These are phyloP conservation scores for Candida argentea DNA, from an alignment of 805 yeast genomes.

Conservation along the genomic window DNA sequence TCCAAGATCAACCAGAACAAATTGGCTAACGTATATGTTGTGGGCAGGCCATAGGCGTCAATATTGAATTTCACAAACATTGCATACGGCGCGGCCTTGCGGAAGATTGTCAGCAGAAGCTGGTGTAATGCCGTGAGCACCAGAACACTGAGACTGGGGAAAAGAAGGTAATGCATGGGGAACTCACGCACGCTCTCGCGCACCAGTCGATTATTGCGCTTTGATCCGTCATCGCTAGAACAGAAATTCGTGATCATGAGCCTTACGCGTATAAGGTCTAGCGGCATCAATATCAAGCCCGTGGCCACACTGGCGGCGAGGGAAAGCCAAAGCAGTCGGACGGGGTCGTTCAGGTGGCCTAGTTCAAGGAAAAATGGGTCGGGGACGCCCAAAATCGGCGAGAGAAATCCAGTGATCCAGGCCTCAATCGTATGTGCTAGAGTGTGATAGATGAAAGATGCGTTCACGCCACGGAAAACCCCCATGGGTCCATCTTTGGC, in stretches of 20 bases:
- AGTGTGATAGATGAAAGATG: slow-evolving; percentile 71
- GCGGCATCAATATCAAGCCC: slow-evolving; percentile 64
- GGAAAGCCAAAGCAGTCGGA: slow-evolving; percentile 55
- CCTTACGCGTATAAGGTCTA: slow-evolving; percentile 72
- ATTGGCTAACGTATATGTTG: slow-evolving; percentile 45
- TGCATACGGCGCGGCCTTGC: slow-evolving; percentile 56
- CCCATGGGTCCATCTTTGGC: slow-evolving; percentile 68
- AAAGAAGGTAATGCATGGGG: slow-evolving; percentile 44
- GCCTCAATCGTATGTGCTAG: slow-evolving; percentile 71
- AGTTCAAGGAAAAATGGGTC: slow-evolving; percentile 83
- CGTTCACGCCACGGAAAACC: slow-evolving; percentile 62
- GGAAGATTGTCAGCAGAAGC: slow-evolving; percentile 47
- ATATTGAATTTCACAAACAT: slow-evolving; percentile 51
- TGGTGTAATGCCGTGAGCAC: slow-evolving; percentile 50
- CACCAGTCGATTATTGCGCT: slow-evolving; percentile 47
- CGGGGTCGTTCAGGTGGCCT: slow-evolving; percentile 70
- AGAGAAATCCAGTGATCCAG: slow-evolving; percentile 82
- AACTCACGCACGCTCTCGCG: slow-evolving; percentile 53
- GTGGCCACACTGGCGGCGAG: slow-evolving; percentile 65
- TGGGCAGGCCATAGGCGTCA: slow-evolving; percentile 57
- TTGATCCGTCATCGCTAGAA: slow-evolving; percentile 6
- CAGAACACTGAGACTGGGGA: slow-evolving; percentile 40
- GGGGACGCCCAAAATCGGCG: slow-evolving; percentile 74
- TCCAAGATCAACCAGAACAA: slow-evolving; percentile 57
- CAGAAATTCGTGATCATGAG: slow-evolving; percentile 62